Evolutionary conservation across 192 early-diverging fungal genomes (phyloP), one percentile per base, ranked within the genome.

Genomic region (Entomortierella chlamydospora): DNA sequence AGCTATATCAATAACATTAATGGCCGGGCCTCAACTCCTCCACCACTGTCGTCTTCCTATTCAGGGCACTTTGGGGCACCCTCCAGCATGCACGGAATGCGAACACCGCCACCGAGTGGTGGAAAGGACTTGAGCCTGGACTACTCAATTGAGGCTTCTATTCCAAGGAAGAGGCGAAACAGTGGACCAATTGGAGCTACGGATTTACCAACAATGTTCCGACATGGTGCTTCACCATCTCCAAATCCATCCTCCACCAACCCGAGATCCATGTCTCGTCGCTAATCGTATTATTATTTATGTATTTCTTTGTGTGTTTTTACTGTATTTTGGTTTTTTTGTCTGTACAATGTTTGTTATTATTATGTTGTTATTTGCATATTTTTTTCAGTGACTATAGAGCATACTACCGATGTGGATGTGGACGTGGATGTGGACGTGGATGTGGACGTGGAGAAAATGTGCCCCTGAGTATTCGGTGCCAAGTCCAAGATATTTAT

Each of bases 61-160:
- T 34, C 70, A 0, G 50, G 22, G 42, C 39, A 60, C 3, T 57
- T 43, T 56, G 69, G 42, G 25, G 9, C 58, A 0, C n/a, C 64
- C 8, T 31, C 47, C 10, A 37, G 9, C 8, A 47, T 41, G 17
- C 72, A 74, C 56, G 72, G 72, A 23, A 74, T 74, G 72, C 60
- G 72, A 41, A 74, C 72, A n/a, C 72, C 72, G 18, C 72, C 72
- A n/a, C 57, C 64, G 5, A 74, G 72, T 45, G 72, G 72, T 15
- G 72, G 72, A 34, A 74, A 67, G 49, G 72, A 74, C 26, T 22
- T 74, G 10, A 64, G 33, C 15, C n/a, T 64, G n/a, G 47, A 67
- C 4, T 73, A 73, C 42, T 42, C 64, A 1, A 37, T 65, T 34
- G 51, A 49, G 8, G 13, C 53, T 7, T 61, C 68, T 13, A 30